A percentile compares a stretch with the other conserved stretches of the same genome.
Conservation (phyloP, 1,284 basidiomycete genomes). For the Cystobasidium pallidum region DNA sequence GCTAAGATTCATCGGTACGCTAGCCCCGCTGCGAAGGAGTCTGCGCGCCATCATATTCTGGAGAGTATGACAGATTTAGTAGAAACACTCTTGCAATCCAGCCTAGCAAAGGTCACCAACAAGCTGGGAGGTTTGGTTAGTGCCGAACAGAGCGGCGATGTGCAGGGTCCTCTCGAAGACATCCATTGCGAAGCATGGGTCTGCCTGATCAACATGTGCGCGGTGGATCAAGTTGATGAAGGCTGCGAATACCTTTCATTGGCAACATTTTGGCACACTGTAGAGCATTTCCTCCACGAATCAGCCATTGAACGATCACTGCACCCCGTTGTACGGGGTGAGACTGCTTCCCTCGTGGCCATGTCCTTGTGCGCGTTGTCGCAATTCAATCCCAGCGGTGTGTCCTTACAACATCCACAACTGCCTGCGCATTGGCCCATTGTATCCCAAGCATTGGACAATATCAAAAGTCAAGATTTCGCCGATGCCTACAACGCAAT, state of each 20-base stretch:
- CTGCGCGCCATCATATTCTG: conserved; percentile 9
- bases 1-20: not conserved
- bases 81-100: not conserved
- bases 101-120: not conserved
- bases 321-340: conserved; percentile 64
- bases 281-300: conserved; percentile 55
- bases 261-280: conserved; percentile 59
- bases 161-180: conserved; percentile 58
- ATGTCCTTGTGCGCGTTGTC: conserved; percentile 74
- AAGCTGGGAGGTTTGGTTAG: conserved; percentile 55
- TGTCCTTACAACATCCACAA: conserved; percentile 59
- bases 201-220: conserved; percentile 65
- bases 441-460: conserved; percentile 64
- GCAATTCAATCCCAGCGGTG: conserved; percentile 74
- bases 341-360: conserved; percentile 71
- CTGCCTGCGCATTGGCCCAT: conserved; percentile 71
- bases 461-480: conserved; percentile 65
- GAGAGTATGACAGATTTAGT: conserved; percentile 4
- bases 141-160: conserved; percentile 57
- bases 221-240: conserved; percentile 43
- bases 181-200: conserved; percentile 74
- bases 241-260: conserved; percentile 59
- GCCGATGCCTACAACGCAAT: conserved; percentile 61
- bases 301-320: conserved; percentile 51
- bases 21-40: not conserved